Evolutionary conservation across 768 basidiomycete species (phyloP).

Genomic region (Termitomyces sp.): DNA sequence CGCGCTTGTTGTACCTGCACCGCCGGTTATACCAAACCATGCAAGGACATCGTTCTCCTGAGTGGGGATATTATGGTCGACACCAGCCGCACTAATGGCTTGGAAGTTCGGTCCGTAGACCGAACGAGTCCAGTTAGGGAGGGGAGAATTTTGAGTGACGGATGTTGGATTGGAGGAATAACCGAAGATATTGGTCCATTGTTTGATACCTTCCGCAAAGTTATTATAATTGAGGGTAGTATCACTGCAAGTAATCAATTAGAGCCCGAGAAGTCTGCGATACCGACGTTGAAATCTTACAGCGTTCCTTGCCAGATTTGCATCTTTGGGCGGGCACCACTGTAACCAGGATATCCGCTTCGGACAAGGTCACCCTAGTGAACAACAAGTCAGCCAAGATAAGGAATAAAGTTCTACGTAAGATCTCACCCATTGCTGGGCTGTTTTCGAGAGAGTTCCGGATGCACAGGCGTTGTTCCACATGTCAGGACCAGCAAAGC

Average conservation of each 20-base stretch:
- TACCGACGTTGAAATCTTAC: conserved; percentile 7
- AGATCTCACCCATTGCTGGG: conserved; percentile 40
- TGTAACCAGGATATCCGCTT: conserved; percentile 47
- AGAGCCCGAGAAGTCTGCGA: neutral
- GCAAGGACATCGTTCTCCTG: conserved; percentile 42
- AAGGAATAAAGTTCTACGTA: no score
- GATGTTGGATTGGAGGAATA: conserved; percentile 36
- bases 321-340: conserved; percentile 45
- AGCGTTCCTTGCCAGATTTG: conserved; percentile 53
- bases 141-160: conserved; percentile 36
- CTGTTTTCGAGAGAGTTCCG: conserved; percentile 39
- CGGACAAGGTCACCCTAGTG: conserved; percentile 39
- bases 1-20: conserved; percentile 9
- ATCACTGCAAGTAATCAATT: conserved; percentile 27
- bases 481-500: conserved; percentile 43
- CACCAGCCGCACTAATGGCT: conserved; percentile 41
- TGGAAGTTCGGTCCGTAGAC: conserved; percentile 48
- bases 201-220: conserved; percentile 46
- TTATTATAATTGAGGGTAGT: conserved; percentile 47
- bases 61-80: conserved; percentile 50
- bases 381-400: neutral
- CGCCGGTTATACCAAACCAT: conserved; percentile 42
- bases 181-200: conserved; percentile 55
- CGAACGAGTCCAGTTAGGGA: conserved; percentile 41
- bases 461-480: conserved; percentile 47